These are phyloP conservation scores for Podila minutissima DNA, from an alignment of 192 early-diverging fungal species.

Conservation along the genomic window DNA sequence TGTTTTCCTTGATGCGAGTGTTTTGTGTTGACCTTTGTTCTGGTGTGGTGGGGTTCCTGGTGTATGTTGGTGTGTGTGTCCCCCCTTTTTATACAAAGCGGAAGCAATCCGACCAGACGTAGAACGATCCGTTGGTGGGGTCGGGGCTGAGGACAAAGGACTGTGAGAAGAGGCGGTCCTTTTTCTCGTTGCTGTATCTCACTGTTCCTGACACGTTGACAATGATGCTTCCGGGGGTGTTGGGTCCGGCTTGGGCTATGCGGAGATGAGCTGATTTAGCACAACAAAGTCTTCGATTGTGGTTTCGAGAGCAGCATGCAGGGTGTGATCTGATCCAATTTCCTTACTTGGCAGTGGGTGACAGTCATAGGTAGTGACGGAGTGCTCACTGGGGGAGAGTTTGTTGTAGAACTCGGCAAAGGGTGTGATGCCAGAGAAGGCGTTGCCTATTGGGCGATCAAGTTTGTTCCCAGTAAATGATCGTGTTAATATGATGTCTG, in stretches of 20 bases:
- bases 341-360: slow-evolving; percentile 61
- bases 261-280: not conserved
- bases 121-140: slow-evolving; percentile 55
- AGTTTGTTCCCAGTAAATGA: not conserved
- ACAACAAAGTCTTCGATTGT: not conserved
- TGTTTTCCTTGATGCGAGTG: not conserved
- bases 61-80: not conserved
- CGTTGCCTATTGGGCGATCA: slow-evolving; percentile 46
- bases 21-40: not conserved
- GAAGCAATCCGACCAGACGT: slow-evolving; percentile 60
- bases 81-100: slow-evolving; percentile 23
- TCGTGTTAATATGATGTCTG: too few relatives aligned
- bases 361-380: slow-evolving; percentile 55
- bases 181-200: slow-evolving; percentile 55
- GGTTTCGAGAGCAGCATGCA: not conserved
- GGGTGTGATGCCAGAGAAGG: slow-evolving; percentile 53
- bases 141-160: slow-evolving; percentile 61
- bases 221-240: slow-evolving; percentile 53
- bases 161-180: slow-evolving; percentile 53
- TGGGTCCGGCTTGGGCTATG: slow-evolving; percentile 44
- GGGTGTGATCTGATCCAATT: not conserved
- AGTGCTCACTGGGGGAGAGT: slow-evolving; percentile 52
- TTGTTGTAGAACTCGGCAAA: slow-evolving; percentile 56
- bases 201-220: slow-evolving; percentile 59
- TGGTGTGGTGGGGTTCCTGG: too few relatives aligned